Evolutionary conservation across 129 eudicot species (phyloP).

Genomic region (Arctium lappa): DNA sequence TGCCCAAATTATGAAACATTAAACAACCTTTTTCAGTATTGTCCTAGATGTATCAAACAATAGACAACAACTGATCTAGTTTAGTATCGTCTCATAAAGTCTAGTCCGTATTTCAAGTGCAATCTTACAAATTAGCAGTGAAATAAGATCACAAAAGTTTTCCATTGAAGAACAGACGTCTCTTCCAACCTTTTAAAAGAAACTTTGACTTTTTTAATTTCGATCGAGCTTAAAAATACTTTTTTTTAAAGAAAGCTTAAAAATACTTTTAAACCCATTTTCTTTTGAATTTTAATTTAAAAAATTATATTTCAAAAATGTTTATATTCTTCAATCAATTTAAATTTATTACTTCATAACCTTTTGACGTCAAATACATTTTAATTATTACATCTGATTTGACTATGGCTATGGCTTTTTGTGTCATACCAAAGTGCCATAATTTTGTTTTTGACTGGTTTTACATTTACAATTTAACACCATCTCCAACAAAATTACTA

Average conservation of each 20-base stretch:
- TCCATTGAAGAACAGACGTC: no score
- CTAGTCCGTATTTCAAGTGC: no score
- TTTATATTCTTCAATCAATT: background rate
- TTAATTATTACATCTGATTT: background rate
- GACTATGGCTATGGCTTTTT: no score
- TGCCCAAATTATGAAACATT: background rate
- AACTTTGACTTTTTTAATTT: background rate
- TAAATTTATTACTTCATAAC: background rate
- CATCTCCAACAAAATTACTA: no score
- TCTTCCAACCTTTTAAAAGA: background rate
- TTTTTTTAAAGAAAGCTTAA: background rate
- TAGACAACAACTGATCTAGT: background rate
- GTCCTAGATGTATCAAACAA: no score
- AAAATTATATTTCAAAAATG: background rate
- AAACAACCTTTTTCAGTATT: no score
- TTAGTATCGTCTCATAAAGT: background rate
- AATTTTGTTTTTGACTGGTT: no score
- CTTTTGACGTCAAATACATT: background rate
- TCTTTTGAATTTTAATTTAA: background rate
- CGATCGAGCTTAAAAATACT: background rate
- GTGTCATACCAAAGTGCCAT: background rate
- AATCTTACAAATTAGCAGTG: background rate
- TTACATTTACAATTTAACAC: background rate
- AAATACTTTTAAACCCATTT: background rate
- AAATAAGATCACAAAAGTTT: no score